Conservation (phyloP, 805 yeast genomes). For the Pachysolen tannophilus region DNA sequence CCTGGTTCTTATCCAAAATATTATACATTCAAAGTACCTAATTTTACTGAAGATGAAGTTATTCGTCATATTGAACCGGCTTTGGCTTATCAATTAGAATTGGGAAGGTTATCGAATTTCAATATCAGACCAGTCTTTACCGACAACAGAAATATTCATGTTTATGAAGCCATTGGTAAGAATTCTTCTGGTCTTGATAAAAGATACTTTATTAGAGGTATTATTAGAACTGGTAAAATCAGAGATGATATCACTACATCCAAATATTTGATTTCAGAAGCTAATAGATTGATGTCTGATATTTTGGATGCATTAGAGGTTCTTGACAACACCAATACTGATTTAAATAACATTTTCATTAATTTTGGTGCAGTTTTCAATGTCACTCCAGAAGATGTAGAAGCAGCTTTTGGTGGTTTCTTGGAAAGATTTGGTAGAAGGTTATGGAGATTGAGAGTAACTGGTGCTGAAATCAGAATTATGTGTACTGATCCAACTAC, state of each 20-base stretch:
- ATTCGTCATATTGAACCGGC: slow-evolving; percentile 99
- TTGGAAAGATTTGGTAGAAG: slow-evolving; percentile 96
- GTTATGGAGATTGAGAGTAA: slow-evolving; percentile 92
- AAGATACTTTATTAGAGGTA: slow-evolving; percentile 95
- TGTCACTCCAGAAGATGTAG: slow-evolving; percentile 91
- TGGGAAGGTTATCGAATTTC: slow-evolving; percentile 90
- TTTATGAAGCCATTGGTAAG: slow-evolving; percentile 93
- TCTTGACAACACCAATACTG: slow-evolving; percentile 90
- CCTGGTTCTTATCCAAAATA: slow-evolving; percentile 91
- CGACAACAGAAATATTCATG: slow-evolving; percentile 95
- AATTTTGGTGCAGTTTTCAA: slow-evolving; percentile 95
- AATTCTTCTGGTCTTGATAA: slow-evolving; percentile 82
- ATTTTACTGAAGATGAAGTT: slow-evolving; percentile 78
- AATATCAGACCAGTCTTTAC: slow-evolving; percentile 91
- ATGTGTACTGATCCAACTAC: slow-evolving; percentile 85
- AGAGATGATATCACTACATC: slow-evolving; percentile 89
- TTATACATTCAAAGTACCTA: slow-evolving; percentile 90
- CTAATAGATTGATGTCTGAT: slow-evolving; percentile 92
- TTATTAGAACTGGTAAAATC: slow-evolving; percentile 91
- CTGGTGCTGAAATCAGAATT: slow-evolving; percentile 96
- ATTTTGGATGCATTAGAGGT: slow-evolving; percentile 92
- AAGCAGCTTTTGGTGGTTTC: slow-evolving; percentile 96
- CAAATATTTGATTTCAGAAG: slow-evolving; percentile 92
- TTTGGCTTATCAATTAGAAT: slow-evolving; percentile 92
- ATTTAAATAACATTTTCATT: slow-evolving; percentile 93